Evolutionary conservation across 2,329 filamentous ascomycete genomes (phyloP).

Genomic region (Neopestalotiopsis sp.): DNA sequence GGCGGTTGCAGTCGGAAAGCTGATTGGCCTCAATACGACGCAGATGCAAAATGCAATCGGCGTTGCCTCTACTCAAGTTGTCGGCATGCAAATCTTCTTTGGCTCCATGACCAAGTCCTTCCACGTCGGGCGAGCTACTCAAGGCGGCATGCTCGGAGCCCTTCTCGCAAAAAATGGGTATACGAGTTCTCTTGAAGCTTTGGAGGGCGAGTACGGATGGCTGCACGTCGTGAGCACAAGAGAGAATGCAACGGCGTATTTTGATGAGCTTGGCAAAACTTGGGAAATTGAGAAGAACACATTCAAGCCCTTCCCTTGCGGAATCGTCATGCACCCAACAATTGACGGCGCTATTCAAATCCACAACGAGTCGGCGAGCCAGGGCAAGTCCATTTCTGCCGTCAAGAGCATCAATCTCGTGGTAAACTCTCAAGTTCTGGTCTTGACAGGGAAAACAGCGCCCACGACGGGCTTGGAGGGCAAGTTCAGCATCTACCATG

Average conservation of each 20-base stretch:
- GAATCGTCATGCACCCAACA: slow-evolving; percentile 60
- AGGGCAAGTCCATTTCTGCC: slow-evolving; percentile 36
- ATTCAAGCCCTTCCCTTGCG: slow-evolving; percentile 64
- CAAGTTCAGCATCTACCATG: slow-evolving; percentile 63
- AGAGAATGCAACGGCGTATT: slow-evolving; percentile 42
- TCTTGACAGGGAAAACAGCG: slow-evolving; percentile 55
- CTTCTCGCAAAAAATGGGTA: slow-evolving; percentile 51
- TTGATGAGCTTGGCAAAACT: slow-evolving; percentile 39
- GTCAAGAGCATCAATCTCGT: slow-evolving; percentile 46
- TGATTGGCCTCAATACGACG: slow-evolving; percentile 45
- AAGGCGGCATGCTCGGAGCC: slow-evolving; percentile 52
- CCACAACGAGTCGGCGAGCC: slow-evolving; percentile 40
- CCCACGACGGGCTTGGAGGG: slow-evolving; percentile 56
- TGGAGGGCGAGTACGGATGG: slow-evolving; percentile 61
- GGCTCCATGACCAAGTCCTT: slow-evolving; percentile 62
- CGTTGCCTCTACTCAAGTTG: slow-evolving; percentile 57
- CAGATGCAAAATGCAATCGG: slow-evolving; percentile 57
- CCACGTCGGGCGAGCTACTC: slow-evolving; percentile 57
- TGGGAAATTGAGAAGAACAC: slow-evolving; percentile 61
- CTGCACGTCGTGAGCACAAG: slow-evolving; percentile 53
- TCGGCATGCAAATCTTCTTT: slow-evolving; percentile 60
- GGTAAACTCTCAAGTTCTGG: slow-evolving; percentile 58
- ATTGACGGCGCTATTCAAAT: slow-evolving; percentile 59
- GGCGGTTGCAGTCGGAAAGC: slow-evolving; percentile 55
- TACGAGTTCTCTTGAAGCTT: slow-evolving; percentile 49